phyloP scores from a whole-genome alignment of 805 yeast genomes.

The Metschnikowia matae region DNA sequence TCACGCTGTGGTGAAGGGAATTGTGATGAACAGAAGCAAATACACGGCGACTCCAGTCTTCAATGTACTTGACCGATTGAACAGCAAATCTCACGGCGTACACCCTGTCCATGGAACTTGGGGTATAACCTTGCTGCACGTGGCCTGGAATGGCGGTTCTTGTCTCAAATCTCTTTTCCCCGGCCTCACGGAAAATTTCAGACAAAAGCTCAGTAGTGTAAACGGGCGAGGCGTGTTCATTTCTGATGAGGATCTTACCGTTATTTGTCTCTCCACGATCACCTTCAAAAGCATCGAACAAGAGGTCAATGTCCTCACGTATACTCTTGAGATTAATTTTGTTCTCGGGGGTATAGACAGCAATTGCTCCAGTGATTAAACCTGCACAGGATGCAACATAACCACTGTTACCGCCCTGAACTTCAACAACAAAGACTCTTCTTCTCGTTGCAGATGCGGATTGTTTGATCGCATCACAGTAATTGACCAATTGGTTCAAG shows the following conservation, averaged over 20 bases:
- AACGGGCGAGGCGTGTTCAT: conserved; percentile 76
- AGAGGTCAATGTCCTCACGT: conserved; percentile 30
- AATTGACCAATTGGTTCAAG: conserved; percentile 80
- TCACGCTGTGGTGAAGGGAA: conserved; percentile 16
- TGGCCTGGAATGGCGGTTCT: conserved; percentile 97
- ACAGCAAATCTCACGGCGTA: conserved; percentile 87
- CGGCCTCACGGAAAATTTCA: conserved; percentile 76
- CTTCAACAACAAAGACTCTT: conserved; percentile 93
- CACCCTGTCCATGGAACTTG: conserved; percentile 91
- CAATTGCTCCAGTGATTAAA: conserved; percentile 85
- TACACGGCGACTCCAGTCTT: conserved; percentile 30
- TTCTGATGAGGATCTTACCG: conserved; percentile 82
- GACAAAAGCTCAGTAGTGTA: conserved; percentile 81
- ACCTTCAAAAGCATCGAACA: conserved; percentile 61
- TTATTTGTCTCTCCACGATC: conserved; percentile 79
- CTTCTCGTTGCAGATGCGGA: conserved; percentile 92
- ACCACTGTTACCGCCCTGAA: conserved; percentile 97
- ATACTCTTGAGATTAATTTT: conserved; percentile 50
- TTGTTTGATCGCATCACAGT: conserved; percentile 94
- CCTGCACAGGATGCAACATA: conserved; percentile 85
- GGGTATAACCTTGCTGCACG: conserved; percentile 95
- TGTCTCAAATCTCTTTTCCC: conserved; percentile 74
- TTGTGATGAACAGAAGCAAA: conserved; percentile 16
- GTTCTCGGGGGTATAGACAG: conserved; percentile 85
- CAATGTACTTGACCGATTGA: conserved; percentile 84